These are phyloP conservation scores for Haplosporangium gracile DNA, from an alignment of 192 early-diverging fungal species.

Conservation along the genomic window DNA sequence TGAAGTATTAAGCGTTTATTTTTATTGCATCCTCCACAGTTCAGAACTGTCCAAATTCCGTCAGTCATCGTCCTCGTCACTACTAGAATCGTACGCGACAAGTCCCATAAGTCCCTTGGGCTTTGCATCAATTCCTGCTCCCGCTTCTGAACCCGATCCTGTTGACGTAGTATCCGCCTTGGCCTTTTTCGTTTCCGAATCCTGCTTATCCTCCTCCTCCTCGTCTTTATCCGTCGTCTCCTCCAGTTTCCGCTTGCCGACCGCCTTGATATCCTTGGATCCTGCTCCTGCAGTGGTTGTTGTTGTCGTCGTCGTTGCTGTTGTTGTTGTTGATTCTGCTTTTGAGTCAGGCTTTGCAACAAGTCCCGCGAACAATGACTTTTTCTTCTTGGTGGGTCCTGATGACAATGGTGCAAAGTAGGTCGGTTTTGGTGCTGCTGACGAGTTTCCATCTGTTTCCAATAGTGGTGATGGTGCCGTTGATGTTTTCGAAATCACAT, in stretches of 20 bases:
- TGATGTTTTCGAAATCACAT: conserved; percentile 16
- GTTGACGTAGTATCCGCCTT: neutral
- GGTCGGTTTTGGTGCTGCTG: neutral
- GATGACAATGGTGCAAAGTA: conserved; percentile 1
- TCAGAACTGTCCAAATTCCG: neutral
- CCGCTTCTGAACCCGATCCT: neutral
- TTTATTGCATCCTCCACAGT: no score
- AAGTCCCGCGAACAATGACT: conserved; percentile 40
- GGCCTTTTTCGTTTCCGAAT: conserved; percentile 11
- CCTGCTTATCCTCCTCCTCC: neutral
- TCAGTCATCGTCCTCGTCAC: conserved; percentile 36
- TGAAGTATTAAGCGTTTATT: neutral
- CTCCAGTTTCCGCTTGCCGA: conserved; percentile 30
- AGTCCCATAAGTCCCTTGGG: conserved; percentile 37
- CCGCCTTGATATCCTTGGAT: neutral
- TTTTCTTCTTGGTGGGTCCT: conserved; percentile 6
- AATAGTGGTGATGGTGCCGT: conserved; percentile 2
- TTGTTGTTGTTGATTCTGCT: neutral
- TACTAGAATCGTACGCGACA: conserved; percentile 48
- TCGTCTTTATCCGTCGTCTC: neutral
- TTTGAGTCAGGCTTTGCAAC: conserved; percentile 11
- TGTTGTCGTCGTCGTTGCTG: neutral
- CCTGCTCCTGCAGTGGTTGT: neutral
- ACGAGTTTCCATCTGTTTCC: neutral
- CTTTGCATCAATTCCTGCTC: conserved; percentile 8